Evolutionary conservation across 2,329 filamentous ascomycete genomes (phyloP), one percentile per base, ranked within the genome.

Genomic region (Mycocentrospora acerina): DNA sequence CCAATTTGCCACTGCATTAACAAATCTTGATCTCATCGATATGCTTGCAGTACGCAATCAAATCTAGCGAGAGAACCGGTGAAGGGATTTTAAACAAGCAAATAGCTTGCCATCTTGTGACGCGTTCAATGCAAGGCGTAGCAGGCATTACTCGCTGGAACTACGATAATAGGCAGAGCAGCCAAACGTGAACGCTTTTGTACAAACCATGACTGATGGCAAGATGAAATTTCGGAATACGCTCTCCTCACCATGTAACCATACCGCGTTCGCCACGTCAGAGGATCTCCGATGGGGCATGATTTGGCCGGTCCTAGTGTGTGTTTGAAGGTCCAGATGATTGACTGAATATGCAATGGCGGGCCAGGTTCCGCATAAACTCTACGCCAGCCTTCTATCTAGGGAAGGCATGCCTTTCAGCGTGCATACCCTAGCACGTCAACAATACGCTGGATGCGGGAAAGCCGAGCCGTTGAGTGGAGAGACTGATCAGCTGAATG

Each of bases 221-320:
- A 43, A 66, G 54, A 62, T 60, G 62, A 59, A 64, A 56, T 56
- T 54, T 61, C 63, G 59, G 57, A 59, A 59, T 57, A 60, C 60
- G 53, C 57, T 43, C 55, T 61, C 57, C 57, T 59, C 57, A 59
- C 45, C 46, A 49, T 62, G 69, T 63, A 67, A 69, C 69, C 67
- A 71, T 61, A 68, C 66, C 68, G 59, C 58, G 64, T 47, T 64
- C 67, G 71, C 72, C 72, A 75, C 72, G 72, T 75, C 71, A 74
- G 71, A 71, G 67, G 71, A 69, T 74, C 71, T 71, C 69, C 71
- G 70, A 72, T 65, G 64, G 68, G 62, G 65, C 61, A 67, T 63
- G 64, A 64, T 71, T 64, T 68, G 69, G 69, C 66, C 66, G 60
- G 64, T 67, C 64, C 70, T 73, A 73, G 70, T 67, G 68, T 69